These are phyloP conservation scores for Rhodotorula sp. DNA, from an alignment of 1,284 basidiomycete genomes.

Conservation along the genomic window DNA sequence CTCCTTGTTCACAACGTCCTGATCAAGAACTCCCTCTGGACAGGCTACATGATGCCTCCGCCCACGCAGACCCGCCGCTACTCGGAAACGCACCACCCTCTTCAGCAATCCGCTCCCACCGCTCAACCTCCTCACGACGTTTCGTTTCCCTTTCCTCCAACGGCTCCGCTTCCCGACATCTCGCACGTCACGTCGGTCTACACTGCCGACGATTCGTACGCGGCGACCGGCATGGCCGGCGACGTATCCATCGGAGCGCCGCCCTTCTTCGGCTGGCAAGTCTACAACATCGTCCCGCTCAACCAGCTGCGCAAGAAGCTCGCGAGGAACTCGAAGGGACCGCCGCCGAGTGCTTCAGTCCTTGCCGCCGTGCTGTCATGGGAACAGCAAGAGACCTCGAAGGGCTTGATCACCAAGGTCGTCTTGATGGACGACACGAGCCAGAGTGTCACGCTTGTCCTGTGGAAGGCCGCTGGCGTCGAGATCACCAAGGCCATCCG, in stretches of 20 bases:
- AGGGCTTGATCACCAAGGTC: constrained; percentile 2
- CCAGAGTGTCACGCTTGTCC: background rate
- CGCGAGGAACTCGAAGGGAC: background rate
- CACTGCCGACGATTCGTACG: constrained; percentile 9
- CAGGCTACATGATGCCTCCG: constrained; percentile 17
- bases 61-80: constrained; percentile 7
- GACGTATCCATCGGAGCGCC: constrained; percentile 17
- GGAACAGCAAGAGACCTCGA: background rate
- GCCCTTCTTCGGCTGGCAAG: constrained; percentile 11
- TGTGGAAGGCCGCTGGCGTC: constrained; percentile 7
- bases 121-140: background rate
- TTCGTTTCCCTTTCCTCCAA: background rate
- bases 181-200: background rate
- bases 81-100: background rate
- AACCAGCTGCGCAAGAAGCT: constrained; percentile 1
- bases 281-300: constrained; percentile 8
- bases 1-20: background rate
- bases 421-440: constrained; percentile 18
- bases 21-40: rapidly evolving
- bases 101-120: background rate
- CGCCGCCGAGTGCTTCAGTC: background rate
- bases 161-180: background rate
- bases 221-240: background rate
- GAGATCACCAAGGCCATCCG: constrained; percentile 3
- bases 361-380: constrained; percentile 6